Percentiles rank a stretch among this genome's conserved stretches.
Evolutionary conservation across 148 eudicot species (phyloP).

Genomic region (Oxyria digyna): DNA sequence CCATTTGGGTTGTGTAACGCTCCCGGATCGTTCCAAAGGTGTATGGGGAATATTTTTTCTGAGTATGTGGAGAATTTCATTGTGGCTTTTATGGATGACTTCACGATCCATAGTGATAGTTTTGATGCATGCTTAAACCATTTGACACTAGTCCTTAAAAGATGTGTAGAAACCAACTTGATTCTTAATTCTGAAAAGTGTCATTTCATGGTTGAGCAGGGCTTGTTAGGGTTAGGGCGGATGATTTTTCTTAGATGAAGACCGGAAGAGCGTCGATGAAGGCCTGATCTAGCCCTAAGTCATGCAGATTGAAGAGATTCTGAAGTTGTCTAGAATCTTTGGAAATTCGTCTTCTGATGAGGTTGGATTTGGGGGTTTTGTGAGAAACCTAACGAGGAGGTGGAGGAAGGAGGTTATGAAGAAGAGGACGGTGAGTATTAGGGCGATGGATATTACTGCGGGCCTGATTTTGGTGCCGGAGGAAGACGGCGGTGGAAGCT

Average conservation of each 20-base stretch:
- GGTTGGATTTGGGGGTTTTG: slow-evolving; percentile 23
- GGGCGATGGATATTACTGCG: slow-evolving; percentile 36
- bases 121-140: too few relatives aligned
- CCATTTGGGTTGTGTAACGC: too few relatives aligned
- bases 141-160: too few relatives aligned
- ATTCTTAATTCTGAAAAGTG: too few relatives aligned
- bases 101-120: too few relatives aligned
- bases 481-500: slow-evolving; percentile 16
- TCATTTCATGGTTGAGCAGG: too few relatives aligned
- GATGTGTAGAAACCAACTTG: too few relatives aligned
- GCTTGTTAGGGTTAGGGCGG: slow-evolving; percentile 26
- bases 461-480: slow-evolving; percentile 33
- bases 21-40: too few relatives aligned
- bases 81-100: too few relatives aligned
- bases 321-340: slow-evolving; percentile 40
- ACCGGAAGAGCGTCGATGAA: slow-evolving; percentile 30
- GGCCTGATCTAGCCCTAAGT: slow-evolving; percentile 30
- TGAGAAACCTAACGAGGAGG: slow-evolving; percentile 34
- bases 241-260: slow-evolving; percentile 20
- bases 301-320: slow-evolving; percentile 39
- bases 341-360: slow-evolving; percentile 16
- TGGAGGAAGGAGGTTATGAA: slow-evolving; percentile 33
- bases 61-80: too few relatives aligned
- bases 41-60: too few relatives aligned
- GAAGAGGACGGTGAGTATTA: slow-evolving; percentile 37